phyloP scores from a whole-genome alignment of 2,329 filamentous ascomycete genomes.

The Apiospora malaysiana region DNA sequence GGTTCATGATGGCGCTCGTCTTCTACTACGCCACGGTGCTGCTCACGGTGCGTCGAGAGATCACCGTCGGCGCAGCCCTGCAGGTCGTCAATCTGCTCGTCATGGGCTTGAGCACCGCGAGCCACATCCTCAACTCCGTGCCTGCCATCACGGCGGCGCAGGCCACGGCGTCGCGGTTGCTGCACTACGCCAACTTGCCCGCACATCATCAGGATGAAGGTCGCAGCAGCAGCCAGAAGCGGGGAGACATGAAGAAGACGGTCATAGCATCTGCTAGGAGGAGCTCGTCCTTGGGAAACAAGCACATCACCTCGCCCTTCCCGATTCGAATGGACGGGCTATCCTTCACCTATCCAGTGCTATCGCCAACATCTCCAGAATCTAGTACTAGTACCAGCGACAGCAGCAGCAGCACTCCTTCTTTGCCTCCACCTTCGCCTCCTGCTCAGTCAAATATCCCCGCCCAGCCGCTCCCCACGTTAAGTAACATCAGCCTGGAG shows the following conservation, averaged over 20 bases:
- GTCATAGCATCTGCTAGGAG: slow-evolving; percentile 44
- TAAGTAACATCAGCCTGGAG: neutral
- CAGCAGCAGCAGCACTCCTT: no score
- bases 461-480: neutral
- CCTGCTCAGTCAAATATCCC: no score
- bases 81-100: slow-evolving; percentile 82
- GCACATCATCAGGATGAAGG: slow-evolving; percentile 30
- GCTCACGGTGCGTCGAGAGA: slow-evolving; percentile 51
- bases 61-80: slow-evolving; percentile 65
- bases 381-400: no score
- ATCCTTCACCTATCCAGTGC: slow-evolving; percentile 73
- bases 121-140: slow-evolving; percentile 72
- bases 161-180: slow-evolving; percentile 73
- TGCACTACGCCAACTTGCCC: slow-evolving; percentile 71
- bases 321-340: slow-evolving; percentile 62
- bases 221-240: slow-evolving; percentile 62
- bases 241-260: no score
- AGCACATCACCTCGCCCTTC: slow-evolving; percentile 43
- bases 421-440: no score
- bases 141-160: slow-evolving; percentile 81
- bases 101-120: slow-evolving; percentile 79
- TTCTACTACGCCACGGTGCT: slow-evolving; percentile 83
- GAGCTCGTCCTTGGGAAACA: slow-evolving; percentile 20
- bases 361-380: slow-evolving; percentile 46
- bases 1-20: slow-evolving; percentile 77